Evolutionary conservation across 2,329 filamentous ascomycete species (phyloP), one percentile per base, ranked within the genome.

Genomic region (Phialophora chinensis): DNA sequence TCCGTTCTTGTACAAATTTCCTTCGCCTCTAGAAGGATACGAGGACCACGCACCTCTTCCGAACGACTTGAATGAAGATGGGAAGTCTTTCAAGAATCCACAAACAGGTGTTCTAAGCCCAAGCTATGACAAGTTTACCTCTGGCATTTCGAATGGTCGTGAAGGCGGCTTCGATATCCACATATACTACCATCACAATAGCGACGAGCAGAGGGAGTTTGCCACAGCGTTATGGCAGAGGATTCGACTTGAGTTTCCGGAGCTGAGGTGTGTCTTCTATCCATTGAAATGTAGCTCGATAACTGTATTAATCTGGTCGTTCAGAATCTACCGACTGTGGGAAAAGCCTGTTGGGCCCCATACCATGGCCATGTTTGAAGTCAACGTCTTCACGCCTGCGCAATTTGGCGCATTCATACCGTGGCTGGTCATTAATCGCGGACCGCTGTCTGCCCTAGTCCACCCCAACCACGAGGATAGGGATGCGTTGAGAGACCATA

Each of bases 351-450:
- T 97, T 31, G 93, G 93, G 0, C 93, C 93, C 0, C 93, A 97
- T 76, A 89, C 90, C 0, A 78, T 92, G 0, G 90, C 88, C 60
- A 97, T 96, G 92, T 97, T 97, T 73, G 93, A 97, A 79, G 92
- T 97, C 54, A 96, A 96, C 72, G 54, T 97, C 23, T 92, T 94
- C 77, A 92, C 89, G 0, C 93, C 93, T 0, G 88, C 87, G 2
- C 91, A 97, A 77, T 97, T 97, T 74, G 93, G 93, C 0, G 93
- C 93, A 0, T 96, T 97, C 73, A 81, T 97, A 47, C 85, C 91
- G 0, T 97, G 93, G 93, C 80, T 97, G 33, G 86, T 91, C 33
- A 87, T 97, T 65, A 89, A 93, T 78, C 85, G 93, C 4, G 93
- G 93, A 0, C 91, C 91, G 2, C 78, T 97, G 67, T 93, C 90